Percentiles rank a stretch among this genome's conserved stretches.
phyloP scores from a whole-genome alignment of 352 stramenopile genomes.

The Thraustochytrium sp. region DNA sequence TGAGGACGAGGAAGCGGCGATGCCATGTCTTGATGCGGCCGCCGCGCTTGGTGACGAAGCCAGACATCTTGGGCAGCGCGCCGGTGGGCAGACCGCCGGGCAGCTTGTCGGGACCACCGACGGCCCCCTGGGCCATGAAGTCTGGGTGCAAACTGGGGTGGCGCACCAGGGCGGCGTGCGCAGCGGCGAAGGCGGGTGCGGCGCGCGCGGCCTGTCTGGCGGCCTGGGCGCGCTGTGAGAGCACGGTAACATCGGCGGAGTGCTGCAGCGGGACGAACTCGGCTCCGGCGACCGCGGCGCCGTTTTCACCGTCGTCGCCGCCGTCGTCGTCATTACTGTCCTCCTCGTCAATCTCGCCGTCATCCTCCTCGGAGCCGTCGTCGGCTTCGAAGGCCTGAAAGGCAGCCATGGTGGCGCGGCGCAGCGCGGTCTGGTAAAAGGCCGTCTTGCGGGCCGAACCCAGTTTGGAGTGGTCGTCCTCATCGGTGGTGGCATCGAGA shows the following conservation, averaged over 20 bases:
- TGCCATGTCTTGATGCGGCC: slow-evolving; percentile 31
- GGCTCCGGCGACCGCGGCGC: background rate
- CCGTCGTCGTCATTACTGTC: background rate
- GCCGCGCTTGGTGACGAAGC: slow-evolving; percentile 20
- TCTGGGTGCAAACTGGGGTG: background rate
- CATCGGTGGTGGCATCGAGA: background rate
- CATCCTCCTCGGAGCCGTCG: background rate
- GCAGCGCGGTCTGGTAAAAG: background rate
- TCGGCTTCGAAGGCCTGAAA: background rate
- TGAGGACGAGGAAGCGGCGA: slow-evolving; percentile 17
- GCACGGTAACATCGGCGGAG: background rate
- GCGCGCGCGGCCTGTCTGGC: background rate
- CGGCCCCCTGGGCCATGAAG: background rate
- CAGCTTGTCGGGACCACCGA: no score
- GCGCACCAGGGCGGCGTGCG: background rate
- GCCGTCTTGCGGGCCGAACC: background rate
- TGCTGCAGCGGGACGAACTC: background rate
- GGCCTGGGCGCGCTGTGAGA: background rate
- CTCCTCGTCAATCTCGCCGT: background rate
- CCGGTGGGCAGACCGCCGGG: background rate
- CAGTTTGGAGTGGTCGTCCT: background rate
- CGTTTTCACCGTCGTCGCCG: background rate
- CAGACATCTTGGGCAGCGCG: background rate
- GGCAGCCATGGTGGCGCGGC: background rate
- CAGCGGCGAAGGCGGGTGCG: background rate